Percentiles rank a stretch among this genome's conserved stretches.
Conservation (phyloP, 176 grass and related monocot genomes). For the Rhynchospora tenuis region DNA sequence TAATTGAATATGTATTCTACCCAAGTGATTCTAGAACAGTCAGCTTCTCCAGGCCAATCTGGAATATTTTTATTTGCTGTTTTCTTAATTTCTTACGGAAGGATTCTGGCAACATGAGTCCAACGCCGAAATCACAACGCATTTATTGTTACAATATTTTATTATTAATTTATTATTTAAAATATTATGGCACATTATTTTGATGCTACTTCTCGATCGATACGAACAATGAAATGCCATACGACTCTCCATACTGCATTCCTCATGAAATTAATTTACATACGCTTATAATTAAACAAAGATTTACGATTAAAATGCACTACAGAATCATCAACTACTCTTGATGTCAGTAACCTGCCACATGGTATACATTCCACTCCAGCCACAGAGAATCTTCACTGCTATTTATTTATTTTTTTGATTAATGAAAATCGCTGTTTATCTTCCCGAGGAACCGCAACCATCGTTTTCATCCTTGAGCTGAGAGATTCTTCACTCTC, state of each 20-base stretch:
- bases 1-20: too few relatives aligned
- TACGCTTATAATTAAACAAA: too few relatives aligned
- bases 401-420: background rate
- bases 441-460: slow-evolving; percentile 15
- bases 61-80: background rate
- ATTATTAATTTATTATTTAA: too few relatives aligned
- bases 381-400: background rate
- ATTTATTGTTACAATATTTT: too few relatives aligned
- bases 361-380: background rate
- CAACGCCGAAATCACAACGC: background rate
- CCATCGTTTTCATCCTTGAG: background rate
- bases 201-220: background rate
- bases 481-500: background rate
- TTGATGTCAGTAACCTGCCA: background rate
- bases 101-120: background rate
- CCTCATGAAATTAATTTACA: too few relatives aligned
- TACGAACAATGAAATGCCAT: background rate
- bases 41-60: background rate
- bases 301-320: background rate
- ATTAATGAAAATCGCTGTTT: background rate
- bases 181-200: too few relatives aligned
- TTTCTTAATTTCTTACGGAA: too few relatives aligned
- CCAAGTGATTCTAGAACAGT: background rate
- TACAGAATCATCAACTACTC: background rate
- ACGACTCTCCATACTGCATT: too few relatives aligned